phyloP scores from a whole-genome alignment of 805 yeast species.

The Metschnikowia shivogae region DNA sequence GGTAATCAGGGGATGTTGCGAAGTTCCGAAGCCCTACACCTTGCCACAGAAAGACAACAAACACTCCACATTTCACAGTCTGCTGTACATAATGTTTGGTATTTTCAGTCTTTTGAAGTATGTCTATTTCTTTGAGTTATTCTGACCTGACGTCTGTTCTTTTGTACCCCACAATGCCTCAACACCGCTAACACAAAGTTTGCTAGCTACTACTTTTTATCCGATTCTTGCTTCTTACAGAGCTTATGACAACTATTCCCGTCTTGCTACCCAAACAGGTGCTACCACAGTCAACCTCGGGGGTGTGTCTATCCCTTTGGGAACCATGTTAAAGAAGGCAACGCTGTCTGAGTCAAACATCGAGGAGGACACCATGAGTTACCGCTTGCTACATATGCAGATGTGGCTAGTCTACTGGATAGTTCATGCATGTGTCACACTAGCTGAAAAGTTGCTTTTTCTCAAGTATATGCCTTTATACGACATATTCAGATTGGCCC shows the following conservation, averaged over 20 bases:
- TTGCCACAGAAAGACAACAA: not conserved
- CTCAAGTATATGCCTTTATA: slow-evolving; percentile 30
- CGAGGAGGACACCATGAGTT: slow-evolving; percentile 20
- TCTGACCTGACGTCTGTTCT: not conserved
- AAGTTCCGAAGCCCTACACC: not conserved
- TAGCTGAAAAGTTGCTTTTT: slow-evolving; percentile 41
- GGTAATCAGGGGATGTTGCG: slow-evolving; percentile 5
- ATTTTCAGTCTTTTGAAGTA: slow-evolving; percentile 5
- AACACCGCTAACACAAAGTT: slow-evolving; percentile 12
- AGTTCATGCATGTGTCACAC: slow-evolving; percentile 42
- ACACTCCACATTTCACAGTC: not conserved
- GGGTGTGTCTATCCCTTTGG: slow-evolving; percentile 38
- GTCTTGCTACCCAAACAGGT: slow-evolving; percentile 26
- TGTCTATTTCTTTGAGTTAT: not conserved
- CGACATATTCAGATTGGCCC: slow-evolving; percentile 50
- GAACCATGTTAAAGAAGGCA: slow-evolving; percentile 30
- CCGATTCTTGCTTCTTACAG: slow-evolving; percentile 60
- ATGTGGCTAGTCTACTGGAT: slow-evolving; percentile 61
- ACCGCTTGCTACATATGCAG: slow-evolving; percentile 27
- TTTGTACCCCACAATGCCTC: slow-evolving; percentile 5
- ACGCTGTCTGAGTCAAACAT: slow-evolving; percentile 14
- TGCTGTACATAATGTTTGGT: slow-evolving; percentile 6
- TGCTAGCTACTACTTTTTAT: slow-evolving; percentile 43
- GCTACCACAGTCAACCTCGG: slow-evolving; percentile 31
- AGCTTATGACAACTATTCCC: slow-evolving; percentile 46